These are phyloP conservation scores for Botrytis aclada DNA, from an alignment of 2,329 filamentous ascomycete genomes.

Conservation along the genomic window DNA sequence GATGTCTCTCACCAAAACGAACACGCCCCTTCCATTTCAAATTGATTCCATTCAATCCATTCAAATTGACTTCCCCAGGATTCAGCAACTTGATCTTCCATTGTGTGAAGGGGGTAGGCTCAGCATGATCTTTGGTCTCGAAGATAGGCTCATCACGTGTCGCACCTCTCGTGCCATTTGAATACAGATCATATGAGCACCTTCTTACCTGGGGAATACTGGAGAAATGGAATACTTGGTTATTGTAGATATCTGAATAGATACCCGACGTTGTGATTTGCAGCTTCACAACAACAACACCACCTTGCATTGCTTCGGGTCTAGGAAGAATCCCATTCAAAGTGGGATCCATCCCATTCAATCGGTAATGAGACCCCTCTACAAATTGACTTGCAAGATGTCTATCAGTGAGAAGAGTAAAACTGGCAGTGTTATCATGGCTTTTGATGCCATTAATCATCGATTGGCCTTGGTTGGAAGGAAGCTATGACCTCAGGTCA, in stretches of 20 bases:
- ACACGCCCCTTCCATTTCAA: constrained; percentile 10
- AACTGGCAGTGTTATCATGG: neutral
- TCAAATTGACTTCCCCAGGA: neutral
- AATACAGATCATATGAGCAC: constrained; percentile 15
- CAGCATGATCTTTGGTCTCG: constrained; percentile 8
- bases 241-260: constrained; percentile 7
- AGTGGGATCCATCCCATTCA: constrained; percentile 13
- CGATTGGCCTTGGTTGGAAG: constrained; percentile 7
- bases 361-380: constrained; percentile 6
- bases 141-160: constrained; percentile 13
- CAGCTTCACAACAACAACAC: neutral
- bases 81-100: constrained; percentile 16
- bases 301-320: constrained; percentile 2
- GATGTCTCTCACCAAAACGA: neutral
- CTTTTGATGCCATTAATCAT: constrained; percentile 6
- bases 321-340: neutral
- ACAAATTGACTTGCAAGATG: constrained; percentile 15
- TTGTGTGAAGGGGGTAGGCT: constrained; percentile 10
- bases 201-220: constrained; percentile 8
- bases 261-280: constrained; percentile 12
- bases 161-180: neutral
- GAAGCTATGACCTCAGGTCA: neutral
- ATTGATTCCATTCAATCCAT: neutral
- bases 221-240: constrained; percentile 5
- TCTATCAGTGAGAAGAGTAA: constrained; percentile 8